Conservation (phyloP, 1,139 yeast species). For the Sugiyamaella grinbergsii region DNA sequence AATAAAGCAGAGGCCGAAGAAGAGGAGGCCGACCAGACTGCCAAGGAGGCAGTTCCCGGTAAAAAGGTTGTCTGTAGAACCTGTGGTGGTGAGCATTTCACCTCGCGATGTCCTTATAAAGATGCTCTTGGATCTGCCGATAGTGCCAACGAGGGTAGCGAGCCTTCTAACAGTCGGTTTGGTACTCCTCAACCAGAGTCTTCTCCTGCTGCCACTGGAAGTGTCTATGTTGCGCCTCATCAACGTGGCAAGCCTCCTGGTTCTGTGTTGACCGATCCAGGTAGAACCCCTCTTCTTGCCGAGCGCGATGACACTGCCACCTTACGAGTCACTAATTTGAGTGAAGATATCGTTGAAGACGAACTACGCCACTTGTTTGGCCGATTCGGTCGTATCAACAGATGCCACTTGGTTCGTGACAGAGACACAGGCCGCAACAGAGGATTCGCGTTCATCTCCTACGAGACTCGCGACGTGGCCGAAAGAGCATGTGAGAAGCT, state of each 20-base stretch:
- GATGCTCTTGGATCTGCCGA: slow-evolving; percentile 71
- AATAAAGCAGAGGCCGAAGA: slow-evolving; percentile 39
- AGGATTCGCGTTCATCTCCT: slow-evolving; percentile 97
- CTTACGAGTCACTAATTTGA: slow-evolving; percentile 87
- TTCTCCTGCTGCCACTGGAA: slow-evolving; percentile 34
- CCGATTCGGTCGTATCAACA: slow-evolving; percentile 66
- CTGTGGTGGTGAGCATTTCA: slow-evolving; percentile 94
- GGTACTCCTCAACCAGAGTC: slow-evolving; percentile 44
- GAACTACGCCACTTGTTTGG: slow-evolving; percentile 73
- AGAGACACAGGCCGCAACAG: slow-evolving; percentile 92
- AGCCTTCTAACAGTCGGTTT: slow-evolving; percentile 43
- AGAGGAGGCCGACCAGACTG: slow-evolving; percentile 68
- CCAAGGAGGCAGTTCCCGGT: slow-evolving; percentile 58
- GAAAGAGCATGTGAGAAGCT: slow-evolving; percentile 74
- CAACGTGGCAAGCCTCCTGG: slow-evolving; percentile 60
- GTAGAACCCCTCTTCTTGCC: slow-evolving; percentile 44
- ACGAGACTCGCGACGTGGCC: slow-evolving; percentile 68
- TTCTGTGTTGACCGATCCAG: slow-evolving; percentile 38
- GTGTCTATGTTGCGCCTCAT: slow-evolving; percentile 77
- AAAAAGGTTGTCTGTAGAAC: slow-evolving; percentile 70
- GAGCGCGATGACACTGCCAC: slow-evolving; percentile 84
- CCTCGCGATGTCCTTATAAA: slow-evolving; percentile 94
- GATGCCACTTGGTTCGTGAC: slow-evolving; percentile 85
- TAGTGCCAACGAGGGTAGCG: slow-evolving; percentile 45
- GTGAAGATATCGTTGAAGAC: slow-evolving; percentile 80